Base-by-base conservation (phyloP, 2,329 filamentous ascomycete genomes). In the Epichloe gansuensis region DNA sequence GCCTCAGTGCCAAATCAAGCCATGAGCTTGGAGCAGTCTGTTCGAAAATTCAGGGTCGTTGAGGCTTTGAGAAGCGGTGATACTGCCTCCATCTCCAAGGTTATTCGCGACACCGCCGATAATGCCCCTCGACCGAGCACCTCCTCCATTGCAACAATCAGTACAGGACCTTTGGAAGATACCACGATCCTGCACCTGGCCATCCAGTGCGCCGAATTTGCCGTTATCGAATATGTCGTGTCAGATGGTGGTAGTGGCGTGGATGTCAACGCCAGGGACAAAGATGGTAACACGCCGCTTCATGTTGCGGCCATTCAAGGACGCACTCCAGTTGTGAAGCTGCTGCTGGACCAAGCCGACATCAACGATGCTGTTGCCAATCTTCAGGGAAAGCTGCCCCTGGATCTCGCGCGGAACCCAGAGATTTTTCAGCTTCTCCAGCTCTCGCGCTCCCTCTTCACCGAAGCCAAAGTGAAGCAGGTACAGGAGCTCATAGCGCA, bases 361-460 rank as follows among this genome's bases (percentile, higher is more conserved):
- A 87, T 97, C 69, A 95, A 96, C 63, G 93, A 98, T 65, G 84
- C 89, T 6, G 74, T 94, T 47, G 74, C 84, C 51, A 98, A 98
- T 69, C 82, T 84, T 62, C 83, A 87, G 53, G 89, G 89, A 50
- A 89, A 90, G 62, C 79, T 89, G 4, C 84, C 93, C 5, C 79
- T 97, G 49, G 93, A 98, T 62, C 74, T 96, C 42, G 89, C 93
- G 4, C 83, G 90, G 40, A 96, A 84, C 27, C 89, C 93, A 1
- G 91, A 97, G 17, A 96, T 97, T 52, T 97, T 95, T 71, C 90
- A 97, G 69, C 84, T 91, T 62, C 76, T 98, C 50, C 93, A 98
- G 68, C 81, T 97, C 15, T 84, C 89, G 8, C 81, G 90, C 44
- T 95, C 90, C 4, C 74, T 96, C 49, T 97, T 91, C 66, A 84